Evolutionary conservation across 2,329 filamentous ascomycete species (phyloP), one percentile per base, ranked within the genome.

Genomic region (Claviceps lovelessii): DNA sequence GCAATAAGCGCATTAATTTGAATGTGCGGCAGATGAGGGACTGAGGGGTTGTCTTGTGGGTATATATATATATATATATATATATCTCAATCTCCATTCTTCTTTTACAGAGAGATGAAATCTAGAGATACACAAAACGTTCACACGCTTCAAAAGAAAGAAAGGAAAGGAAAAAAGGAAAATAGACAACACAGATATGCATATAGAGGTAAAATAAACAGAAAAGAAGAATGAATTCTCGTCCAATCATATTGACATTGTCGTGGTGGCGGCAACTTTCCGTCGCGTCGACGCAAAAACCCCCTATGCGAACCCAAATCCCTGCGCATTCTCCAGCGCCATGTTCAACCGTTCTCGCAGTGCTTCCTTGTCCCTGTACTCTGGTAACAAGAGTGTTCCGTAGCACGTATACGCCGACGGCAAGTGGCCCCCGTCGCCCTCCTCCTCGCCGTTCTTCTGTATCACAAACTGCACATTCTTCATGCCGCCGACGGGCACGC

Each of bases 331-430:
- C 70, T 91, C 82, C 64, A 98, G 74, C 53, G 93, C 93, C 76
- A 94, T 83, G n/a, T 75, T 77, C 63, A 98, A 70, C 63, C 90
- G 88, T 70, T 84, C 76, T 66, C 77, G 77, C 64, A 98, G 66
- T 41, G 86, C 80, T 56, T 86, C 82, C 64, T 76, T 80, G 44
- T 80, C 80, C 54, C 72, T 76, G 68, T 97, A 98, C 69, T 90
- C 84, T 1, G 93, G 93, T 58, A 98, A 68, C 59, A 95, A 71
- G 49, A 98, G 70, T 50, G 87, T 90, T 1, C 91, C 89, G 71
- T 95, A 97, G 69, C 93, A 98, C 0, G 93, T 98, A 63, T 90
- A 85, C 58, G 88, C 91, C 5, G 86, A 95, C 4, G 93, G 93
- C 61, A 98, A 64, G 58, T 80, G 78, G 0, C 76, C 78, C 3